A percentile compares a stretch with the other conserved stretches of the same genome.
Conservation (phyloP, 2,329 filamentous ascomycete genomes). For the Grosmannia serpens region DNA sequence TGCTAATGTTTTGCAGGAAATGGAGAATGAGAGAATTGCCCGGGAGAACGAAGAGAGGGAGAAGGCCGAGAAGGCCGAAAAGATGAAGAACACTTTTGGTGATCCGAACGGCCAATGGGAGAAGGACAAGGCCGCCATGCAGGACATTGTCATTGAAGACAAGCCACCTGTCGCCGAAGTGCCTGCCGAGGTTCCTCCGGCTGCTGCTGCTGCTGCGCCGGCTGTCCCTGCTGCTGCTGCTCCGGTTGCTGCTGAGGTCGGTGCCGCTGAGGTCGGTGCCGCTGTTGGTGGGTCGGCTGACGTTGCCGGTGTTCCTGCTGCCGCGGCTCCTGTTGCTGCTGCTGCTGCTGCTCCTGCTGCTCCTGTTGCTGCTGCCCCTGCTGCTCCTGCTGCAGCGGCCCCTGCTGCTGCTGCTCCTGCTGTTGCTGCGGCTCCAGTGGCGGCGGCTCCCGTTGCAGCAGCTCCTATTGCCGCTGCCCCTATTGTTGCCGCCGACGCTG, state of each 20-base stretch:
- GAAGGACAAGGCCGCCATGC: slow-evolving; percentile 73
- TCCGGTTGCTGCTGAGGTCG: neutral
- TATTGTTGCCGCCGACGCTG: neutral
- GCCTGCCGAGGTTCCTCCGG: slow-evolving; percentile 19
- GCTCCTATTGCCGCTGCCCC: neutral
- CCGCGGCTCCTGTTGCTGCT: neutral
- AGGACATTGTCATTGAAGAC: slow-evolving; percentile 52
- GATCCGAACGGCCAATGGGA: slow-evolving; percentile 75
- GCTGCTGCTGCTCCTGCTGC: neutral
- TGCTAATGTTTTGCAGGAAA: slow-evolving; percentile 46
- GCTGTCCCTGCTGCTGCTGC: slow-evolving; percentile 5
- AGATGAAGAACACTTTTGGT: slow-evolving; percentile 70
- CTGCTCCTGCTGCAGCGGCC: neutral
- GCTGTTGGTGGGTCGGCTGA: neutral
- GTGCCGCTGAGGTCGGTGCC: neutral
- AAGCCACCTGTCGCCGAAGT: slow-evolving; percentile 15
- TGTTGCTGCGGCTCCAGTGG: neutral
- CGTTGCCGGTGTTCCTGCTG: neutral
- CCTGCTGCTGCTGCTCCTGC: slow-evolving; percentile 1
- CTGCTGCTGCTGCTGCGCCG: neutral
- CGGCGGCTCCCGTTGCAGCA: neutral
- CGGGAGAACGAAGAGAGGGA: slow-evolving; percentile 72
- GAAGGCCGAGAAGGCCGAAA: slow-evolving; percentile 60
- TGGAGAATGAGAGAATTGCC: slow-evolving; percentile 76
- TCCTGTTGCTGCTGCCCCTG: neutral